A percentile compares a stretch with the other conserved stretches of the same genome.
These are phyloP conservation scores for Claviceps africana DNA, from an alignment of 2,329 filamentous ascomycete genomes.

Conservation along the genomic window DNA sequence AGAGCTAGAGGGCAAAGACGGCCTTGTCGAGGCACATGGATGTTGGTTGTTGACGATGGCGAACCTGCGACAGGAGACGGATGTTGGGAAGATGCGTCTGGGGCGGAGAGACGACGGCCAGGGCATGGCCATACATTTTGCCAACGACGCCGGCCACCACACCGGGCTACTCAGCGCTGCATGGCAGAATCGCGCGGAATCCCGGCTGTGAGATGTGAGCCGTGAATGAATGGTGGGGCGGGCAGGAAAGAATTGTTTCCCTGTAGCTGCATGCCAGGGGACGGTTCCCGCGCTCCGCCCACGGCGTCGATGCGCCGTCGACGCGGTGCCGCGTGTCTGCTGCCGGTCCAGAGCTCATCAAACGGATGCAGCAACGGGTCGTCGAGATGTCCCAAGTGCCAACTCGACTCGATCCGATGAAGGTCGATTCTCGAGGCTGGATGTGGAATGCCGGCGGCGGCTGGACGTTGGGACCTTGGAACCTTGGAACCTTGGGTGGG, in stretches of 20 bases:
- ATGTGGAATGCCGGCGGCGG: too few species aligned
- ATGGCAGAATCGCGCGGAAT: too few species aligned
- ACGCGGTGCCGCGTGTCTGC: too few species aligned
- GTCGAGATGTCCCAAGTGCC: too few species aligned
- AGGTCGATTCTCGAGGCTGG: too few species aligned
- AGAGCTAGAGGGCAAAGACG: neutral
- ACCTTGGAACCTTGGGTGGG: too few species aligned
- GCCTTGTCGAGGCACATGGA: neutral
- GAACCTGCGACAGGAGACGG: neutral
- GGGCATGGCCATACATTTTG: neutral
- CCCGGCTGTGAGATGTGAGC: neutral
- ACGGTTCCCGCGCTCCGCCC: neutral
- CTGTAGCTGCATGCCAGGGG: neutral
- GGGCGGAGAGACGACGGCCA: neutral
- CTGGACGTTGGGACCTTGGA: too few species aligned
- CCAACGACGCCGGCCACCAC: neutral
- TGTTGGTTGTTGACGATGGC: neutral
- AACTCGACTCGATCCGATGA: too few species aligned
- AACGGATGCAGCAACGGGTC: too few species aligned
- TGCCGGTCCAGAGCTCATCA: too few species aligned
- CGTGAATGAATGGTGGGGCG: too few species aligned
- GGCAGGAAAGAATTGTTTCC: neutral
- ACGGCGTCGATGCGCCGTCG: neutral
- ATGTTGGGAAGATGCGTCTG: neutral
- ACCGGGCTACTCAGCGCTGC: too few species aligned